phyloP scores from a whole-genome alignment of 208 protist genomes.

The Trypanosoma mega region DNA sequence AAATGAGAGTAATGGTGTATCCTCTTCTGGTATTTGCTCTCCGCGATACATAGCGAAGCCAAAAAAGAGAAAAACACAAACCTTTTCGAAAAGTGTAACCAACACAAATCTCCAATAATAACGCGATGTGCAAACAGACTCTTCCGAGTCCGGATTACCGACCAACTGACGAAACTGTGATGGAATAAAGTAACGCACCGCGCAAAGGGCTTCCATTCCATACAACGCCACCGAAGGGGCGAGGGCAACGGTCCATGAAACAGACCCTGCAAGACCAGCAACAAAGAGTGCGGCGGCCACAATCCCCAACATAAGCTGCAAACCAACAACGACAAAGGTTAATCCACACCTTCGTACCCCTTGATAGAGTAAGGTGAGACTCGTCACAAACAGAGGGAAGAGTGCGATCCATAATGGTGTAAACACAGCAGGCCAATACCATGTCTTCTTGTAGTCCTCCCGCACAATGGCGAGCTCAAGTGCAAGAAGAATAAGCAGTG shows the following conservation, averaged over 20 bases:
- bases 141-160: not conserved
- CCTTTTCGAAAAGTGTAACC: constrained; percentile 29
- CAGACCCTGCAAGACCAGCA: constrained; percentile 33
- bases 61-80: constrained; percentile 41
- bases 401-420: constrained; percentile 40
- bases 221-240: constrained; percentile 36
- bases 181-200: constrained; percentile 32
- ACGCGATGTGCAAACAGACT: not conserved
- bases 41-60: constrained; percentile 35
- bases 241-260: constrained; percentile 27
- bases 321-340: constrained; percentile 20
- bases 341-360: constrained; percentile 22
- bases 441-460: constrained; percentile 22
- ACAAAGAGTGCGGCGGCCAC: constrained; percentile 29
- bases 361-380: constrained; percentile 20
- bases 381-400: constrained; percentile 28
- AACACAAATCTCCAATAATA: constrained; percentile 22
- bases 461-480: constrained; percentile 20
- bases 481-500: constrained; percentile 12
- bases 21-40: constrained; percentile 4
- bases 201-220: constrained; percentile 24
- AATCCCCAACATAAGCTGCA: constrained; percentile 16
- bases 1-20: constrained; percentile 33
- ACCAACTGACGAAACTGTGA: constrained; percentile 13
- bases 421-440: constrained; percentile 20